phyloP scores from a whole-genome alignment of 2,329 filamentous ascomycete species.

The Diaporthe caulivora region DNA sequence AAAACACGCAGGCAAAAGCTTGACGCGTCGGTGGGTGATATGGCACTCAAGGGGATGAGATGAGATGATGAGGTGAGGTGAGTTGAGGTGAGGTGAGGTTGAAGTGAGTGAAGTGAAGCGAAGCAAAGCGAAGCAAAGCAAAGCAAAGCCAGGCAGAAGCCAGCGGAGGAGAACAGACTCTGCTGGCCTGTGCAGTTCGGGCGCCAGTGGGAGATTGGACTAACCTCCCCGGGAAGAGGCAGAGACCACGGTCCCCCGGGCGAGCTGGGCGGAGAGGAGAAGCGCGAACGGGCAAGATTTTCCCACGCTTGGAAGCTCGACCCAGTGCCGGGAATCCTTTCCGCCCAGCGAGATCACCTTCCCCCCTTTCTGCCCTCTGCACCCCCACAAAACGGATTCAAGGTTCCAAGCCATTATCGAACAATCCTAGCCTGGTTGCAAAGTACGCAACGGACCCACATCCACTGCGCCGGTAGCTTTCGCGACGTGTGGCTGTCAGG shows the following conservation, averaged over 20 bases:
- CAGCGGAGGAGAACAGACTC: slow-evolving; percentile 11
- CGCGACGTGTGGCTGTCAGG: slow-evolving; percentile 16
- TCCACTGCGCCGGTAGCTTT: slow-evolving; percentile 19
- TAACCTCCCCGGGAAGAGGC: background rate
- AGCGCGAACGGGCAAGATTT: slow-evolving; percentile 22
- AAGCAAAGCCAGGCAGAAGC: slow-evolving; percentile 4
- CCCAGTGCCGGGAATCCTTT: slow-evolving; percentile 22
- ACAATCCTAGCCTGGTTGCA: slow-evolving; percentile 13
- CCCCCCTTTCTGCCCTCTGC: background rate
- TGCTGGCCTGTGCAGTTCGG: background rate
- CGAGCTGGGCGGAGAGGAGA: background rate
- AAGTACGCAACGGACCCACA: background rate
- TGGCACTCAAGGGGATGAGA: background rate
- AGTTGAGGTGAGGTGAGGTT: background rate
- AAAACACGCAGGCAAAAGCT: background rate
- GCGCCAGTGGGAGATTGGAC: slow-evolving; percentile 13
- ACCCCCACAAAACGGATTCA: slow-evolving; percentile 4
- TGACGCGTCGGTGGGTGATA: background rate
- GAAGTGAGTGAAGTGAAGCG: background rate
- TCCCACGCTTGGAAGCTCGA: slow-evolving; percentile 9
- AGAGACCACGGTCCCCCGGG: background rate
- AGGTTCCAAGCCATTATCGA: slow-evolving; percentile 24
- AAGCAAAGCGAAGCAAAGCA: background rate
- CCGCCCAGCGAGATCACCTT: background rate
- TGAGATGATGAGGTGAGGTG: background rate